These are phyloP conservation scores for Penicillium samsonianum DNA, from an alignment of 495 filamentous ascomycete genomes.

Conservation along the genomic window DNA sequence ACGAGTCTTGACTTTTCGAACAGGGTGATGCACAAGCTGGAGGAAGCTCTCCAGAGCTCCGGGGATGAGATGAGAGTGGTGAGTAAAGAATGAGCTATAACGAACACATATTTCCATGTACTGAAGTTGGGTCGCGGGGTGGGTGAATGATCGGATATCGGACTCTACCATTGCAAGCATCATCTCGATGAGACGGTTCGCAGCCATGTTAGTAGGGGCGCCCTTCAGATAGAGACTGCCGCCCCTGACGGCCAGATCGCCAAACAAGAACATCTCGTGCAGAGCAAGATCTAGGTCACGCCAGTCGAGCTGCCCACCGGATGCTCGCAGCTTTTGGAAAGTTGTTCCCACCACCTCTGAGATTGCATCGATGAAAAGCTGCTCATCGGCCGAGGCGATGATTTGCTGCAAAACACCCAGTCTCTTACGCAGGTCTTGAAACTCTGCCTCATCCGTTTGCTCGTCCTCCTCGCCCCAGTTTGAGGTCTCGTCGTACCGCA, in stretches of 20 bases:
- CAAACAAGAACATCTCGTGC: slow-evolving; percentile 95
- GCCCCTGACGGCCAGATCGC: slow-evolving; percentile 83
- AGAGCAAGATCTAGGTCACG: slow-evolving; percentile 94
- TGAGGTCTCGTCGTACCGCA: slow-evolving; percentile 93
- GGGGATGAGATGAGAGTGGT: slow-evolving; percentile 73
- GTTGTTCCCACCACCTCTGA: slow-evolving; percentile 79
- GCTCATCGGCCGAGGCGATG: slow-evolving; percentile 80
- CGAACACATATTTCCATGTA: slow-evolving; percentile 98
- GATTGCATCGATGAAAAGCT: slow-evolving; percentile 81
- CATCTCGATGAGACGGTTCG: slow-evolving; percentile 80
- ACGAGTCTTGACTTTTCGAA: slow-evolving; percentile 78
- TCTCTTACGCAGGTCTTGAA: slow-evolving; percentile 87
- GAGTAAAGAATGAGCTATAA: slow-evolving; percentile 90
- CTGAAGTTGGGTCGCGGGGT: slow-evolving; percentile 89
- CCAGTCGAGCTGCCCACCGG: slow-evolving; percentile 80
- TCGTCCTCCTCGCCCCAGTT: slow-evolving; percentile 94
- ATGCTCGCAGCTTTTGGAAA: slow-evolving; percentile 72
- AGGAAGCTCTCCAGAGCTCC: slow-evolving; percentile 92
- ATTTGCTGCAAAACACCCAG: slow-evolving; percentile 88
- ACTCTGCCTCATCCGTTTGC: slow-evolving; percentile 97
- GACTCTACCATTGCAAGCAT: slow-evolving; percentile 93
- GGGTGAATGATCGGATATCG: slow-evolving; percentile 78
- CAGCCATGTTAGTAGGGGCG: slow-evolving; percentile 69
- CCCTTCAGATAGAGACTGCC: slow-evolving; percentile 82
- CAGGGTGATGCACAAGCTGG: slow-evolving; percentile 79